Evolutionary conservation across 331 rosid species (phyloP), one percentile per base, ranked within the genome.

Genomic region (Quercus phellos): DNA sequence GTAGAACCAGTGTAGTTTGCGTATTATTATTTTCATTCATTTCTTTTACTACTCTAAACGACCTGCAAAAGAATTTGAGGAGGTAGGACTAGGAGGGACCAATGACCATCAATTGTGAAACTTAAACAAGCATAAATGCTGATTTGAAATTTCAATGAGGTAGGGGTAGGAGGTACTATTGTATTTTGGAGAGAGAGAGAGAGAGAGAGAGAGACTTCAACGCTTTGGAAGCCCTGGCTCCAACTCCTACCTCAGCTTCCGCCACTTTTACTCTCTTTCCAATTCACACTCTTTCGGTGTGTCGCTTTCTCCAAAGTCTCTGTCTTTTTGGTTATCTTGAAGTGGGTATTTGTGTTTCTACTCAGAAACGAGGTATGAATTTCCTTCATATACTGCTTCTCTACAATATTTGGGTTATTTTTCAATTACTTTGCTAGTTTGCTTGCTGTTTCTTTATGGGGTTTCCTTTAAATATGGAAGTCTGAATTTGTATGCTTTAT

Each of bases 171-270:
- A 34, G 42, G 42, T 34, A 35, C 43, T 35, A 35, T 7, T 35
- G 43, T 35, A 35, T 35, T 35, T 35, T 35, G 43, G 43, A 35
- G 43, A 35, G 43, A 6, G 42, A 34, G 38, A 22, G 24, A 34
- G 38, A 22, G 24, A 24, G 26, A 34, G 38, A 35, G 42, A 78
- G 96, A 68, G 97, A 95, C 34, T 95, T 91, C 91, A 95, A 92
- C 87, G 84, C 90, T 95, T 91, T 68, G 96, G 99, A 6, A 90
- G 92, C 79, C 98, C 90, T 67, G 96, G 96, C 3, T 92, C 99
- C 32, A 88, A 94, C 35, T 86, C 96, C 51, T 97, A 92, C 79
- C 46, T 92, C 53, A 89, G 91, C 51, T 91, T 95, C 73, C 98
- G 94, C 56, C 99, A 91, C 84, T 92, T 95, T 42, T 91, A 91